Evolutionary conservation across 371 early-diverging fungal species (phyloP).

Genomic region (Rhizopus arrhizus): DNA sequence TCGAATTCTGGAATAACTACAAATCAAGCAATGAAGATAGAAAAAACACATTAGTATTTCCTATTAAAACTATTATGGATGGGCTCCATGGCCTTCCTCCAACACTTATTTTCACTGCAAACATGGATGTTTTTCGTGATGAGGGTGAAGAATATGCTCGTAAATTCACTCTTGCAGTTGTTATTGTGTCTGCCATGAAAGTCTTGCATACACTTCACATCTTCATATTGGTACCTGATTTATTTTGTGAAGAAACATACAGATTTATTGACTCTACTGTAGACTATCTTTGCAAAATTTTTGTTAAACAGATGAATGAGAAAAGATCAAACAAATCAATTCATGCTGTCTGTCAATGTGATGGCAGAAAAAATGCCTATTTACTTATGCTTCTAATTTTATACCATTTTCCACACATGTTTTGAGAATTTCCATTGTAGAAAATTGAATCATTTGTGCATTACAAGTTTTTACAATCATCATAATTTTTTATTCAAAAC

Average conservation of each 20-base stretch:
- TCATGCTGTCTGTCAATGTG: background rate
- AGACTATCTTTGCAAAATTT: constrained; percentile 5
- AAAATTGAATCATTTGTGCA: constrained; percentile 56
- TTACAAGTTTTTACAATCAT: constrained; percentile 47
- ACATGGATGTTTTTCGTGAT: constrained; percentile 34
- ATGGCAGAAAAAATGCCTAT: background rate
- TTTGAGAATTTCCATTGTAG: constrained; percentile 62
- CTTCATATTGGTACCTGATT: constrained; percentile 13
- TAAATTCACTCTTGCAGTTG: constrained; percentile 25
- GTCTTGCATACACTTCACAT: constrained; percentile 22
- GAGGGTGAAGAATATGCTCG: constrained; percentile 31
- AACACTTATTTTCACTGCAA: constrained; percentile 23
- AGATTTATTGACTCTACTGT: constrained; percentile 8
- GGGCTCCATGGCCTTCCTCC: constrained; percentile 23
- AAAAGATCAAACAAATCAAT: background rate
- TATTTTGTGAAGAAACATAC: constrained; percentile 6
- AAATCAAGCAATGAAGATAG: background rate
- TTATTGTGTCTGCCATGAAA: constrained; percentile 17
- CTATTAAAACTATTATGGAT: constrained; percentile 19
- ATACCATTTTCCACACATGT: constrained; percentile 54
- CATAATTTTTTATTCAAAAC: constrained; percentile 39
- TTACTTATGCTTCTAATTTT: constrained; percentile 37
- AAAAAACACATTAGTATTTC: constrained; percentile 11
- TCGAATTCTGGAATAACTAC: too few species aligned
- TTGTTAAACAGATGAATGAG: background rate